A percentile compares a stretch with the other conserved stretches of the same genome.
Conservation (phyloP, 257 asterid species). For the Eustoma russellianum region DNA sequence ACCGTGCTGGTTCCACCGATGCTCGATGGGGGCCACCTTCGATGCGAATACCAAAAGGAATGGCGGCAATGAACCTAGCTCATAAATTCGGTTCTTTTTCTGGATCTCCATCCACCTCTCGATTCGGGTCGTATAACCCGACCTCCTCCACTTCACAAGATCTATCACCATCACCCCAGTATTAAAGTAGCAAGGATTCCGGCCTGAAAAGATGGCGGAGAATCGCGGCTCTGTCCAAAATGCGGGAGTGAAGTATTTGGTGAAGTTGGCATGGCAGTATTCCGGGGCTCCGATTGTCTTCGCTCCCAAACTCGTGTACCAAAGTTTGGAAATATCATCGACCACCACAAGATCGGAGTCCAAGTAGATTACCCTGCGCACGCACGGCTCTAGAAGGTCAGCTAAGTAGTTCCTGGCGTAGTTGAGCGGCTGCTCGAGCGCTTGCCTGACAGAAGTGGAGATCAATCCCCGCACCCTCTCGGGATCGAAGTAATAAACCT, state of each 20-base stretch:
- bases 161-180: constrained; percentile 96
- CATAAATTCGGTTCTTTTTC: constrained; percentile 75
- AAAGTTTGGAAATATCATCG: constrained; percentile 68
- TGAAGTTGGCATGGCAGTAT: constrained; percentile 86
- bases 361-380: constrained; percentile 62
- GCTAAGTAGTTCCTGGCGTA: constrained; percentile 83
- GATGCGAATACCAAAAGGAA: constrained; percentile 76
- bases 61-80: constrained; percentile 87
- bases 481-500: constrained; percentile 81
- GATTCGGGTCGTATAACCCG: constrained; percentile 62
- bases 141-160: constrained; percentile 73
- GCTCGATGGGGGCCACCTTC: constrained; percentile 87
- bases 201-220: constrained; percentile 41
- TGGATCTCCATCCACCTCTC: constrained; percentile 97
- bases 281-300: constrained; percentile 92
- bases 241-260: constrained; percentile 58
- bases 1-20: constrained; percentile 92
- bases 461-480: constrained; percentile 64
- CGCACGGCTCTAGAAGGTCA: constrained; percentile 72
- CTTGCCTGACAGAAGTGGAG: constrained; percentile 75
- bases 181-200: constrained; percentile 72
- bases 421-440: constrained; percentile 82
- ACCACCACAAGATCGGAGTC: constrained; percentile 88
- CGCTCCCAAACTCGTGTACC: constrained; percentile 50
- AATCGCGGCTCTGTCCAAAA: constrained; percentile 57